Conservation (phyloP, 371 early-diverging fungal species). For the Apophysomyces variabilis region DNA sequence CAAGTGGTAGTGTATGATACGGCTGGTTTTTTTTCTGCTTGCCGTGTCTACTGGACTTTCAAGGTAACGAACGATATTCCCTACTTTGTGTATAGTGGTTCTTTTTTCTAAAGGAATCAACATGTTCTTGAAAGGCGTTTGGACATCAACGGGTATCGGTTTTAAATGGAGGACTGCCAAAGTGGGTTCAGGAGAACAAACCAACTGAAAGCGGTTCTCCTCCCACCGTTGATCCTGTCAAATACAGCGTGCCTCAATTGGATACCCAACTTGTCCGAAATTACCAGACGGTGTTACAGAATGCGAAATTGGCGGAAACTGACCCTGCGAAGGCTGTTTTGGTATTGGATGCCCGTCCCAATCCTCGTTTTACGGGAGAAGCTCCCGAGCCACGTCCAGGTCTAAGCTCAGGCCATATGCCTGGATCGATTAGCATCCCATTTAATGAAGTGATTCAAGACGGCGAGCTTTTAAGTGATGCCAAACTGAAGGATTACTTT, state of each 20-base stretch:
- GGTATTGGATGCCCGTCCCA: conserved; percentile 87
- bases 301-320: conserved; percentile 41
- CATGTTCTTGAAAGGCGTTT: conserved; percentile 60
- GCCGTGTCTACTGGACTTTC: conserved; percentile 85
- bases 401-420: conserved; percentile 88
- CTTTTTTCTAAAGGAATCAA: background rate
- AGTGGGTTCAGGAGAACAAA: conserved; percentile 72
- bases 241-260: conserved; percentile 49
- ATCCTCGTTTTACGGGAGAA: conserved; percentile 71
- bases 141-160: conserved; percentile 86
- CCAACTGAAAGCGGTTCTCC: conserved; percentile 33
- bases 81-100: too few relatives aligned
- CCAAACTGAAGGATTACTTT: conserved; percentile 54
- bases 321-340: conserved; percentile 31
- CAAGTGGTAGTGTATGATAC: conserved; percentile 83
- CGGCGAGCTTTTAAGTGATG: conserved; percentile 46
- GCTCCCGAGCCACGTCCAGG: conserved; percentile 87
- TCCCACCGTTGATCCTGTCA: conserved; percentile 17
- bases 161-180: conserved; percentile 85
- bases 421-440: conserved; percentile 74
- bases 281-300: conserved; percentile 59
- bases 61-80: conserved; percentile 45
- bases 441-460: conserved; percentile 62
- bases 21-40: conserved; percentile 69
- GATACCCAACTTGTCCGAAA: conserved; percentile 56